phyloP scores from a whole-genome alignment of 2,329 filamentous ascomycete species.

The Apiospora rasikravindrae region DNA sequence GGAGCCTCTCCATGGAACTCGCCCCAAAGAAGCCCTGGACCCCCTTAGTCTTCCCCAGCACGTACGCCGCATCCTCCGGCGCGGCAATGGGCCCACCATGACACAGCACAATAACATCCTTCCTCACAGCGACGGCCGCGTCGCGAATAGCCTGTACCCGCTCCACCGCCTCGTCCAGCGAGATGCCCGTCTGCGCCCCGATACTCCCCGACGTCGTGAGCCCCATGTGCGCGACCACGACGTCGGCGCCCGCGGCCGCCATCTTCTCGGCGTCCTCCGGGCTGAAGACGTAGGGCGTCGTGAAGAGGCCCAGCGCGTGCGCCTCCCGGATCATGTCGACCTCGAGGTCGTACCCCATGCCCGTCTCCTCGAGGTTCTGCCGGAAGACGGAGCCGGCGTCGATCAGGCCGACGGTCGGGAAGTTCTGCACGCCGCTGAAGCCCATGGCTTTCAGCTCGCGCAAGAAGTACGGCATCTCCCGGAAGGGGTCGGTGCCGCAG shows the following conservation, averaged over 20 bases:
- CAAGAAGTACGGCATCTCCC: constrained; percentile 65
- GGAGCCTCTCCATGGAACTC: constrained; percentile 70
- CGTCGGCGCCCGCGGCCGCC: constrained; percentile 68
- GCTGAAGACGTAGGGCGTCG: constrained; percentile 73
- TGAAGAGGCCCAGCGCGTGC: constrained; percentile 63
- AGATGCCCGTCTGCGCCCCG: constrained; percentile 65
- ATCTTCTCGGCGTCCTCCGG: constrained; percentile 65
- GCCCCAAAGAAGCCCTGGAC: constrained; percentile 77
- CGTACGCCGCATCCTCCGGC: constrained; percentile 66
- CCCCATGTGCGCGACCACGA: constrained; percentile 72
- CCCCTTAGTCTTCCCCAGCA: constrained; percentile 63
- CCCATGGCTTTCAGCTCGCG: constrained; percentile 64
- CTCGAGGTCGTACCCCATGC: constrained; percentile 71
- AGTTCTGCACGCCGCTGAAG: constrained; percentile 75
- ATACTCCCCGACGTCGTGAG: constrained; percentile 69
- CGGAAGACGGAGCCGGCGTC: constrained; percentile 66
- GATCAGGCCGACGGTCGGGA: constrained; percentile 74
- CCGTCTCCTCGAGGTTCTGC: constrained; percentile 72
- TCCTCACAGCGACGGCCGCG: constrained; percentile 59
- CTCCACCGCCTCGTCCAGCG: constrained; percentile 66
- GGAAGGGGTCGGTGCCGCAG: constrained; percentile 73
- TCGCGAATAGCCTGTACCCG: constrained; percentile 69
- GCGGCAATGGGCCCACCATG: constrained; percentile 72
- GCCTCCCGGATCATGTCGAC: constrained; percentile 71
- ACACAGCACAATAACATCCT: constrained; percentile 69